phyloP scores from a whole-genome alignment of 192 early-diverging fungal genomes.

The Dissophora globulifera region DNA sequence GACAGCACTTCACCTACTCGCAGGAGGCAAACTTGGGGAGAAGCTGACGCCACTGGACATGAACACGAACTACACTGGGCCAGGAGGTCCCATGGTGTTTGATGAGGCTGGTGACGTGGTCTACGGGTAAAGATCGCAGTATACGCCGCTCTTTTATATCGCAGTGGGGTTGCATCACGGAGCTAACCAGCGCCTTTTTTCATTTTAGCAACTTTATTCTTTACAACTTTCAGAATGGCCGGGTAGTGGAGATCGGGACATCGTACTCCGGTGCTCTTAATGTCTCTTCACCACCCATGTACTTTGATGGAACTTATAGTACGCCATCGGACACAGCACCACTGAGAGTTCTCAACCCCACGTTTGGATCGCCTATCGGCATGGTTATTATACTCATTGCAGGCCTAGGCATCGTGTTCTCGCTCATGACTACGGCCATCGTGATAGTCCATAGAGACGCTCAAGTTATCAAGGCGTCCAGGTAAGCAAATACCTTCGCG shows the following conservation, averaged over 20 bases:
- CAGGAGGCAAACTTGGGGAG: conserved; percentile 44
- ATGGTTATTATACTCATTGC: conserved; percentile 51
- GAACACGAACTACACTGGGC: conserved; percentile 62
- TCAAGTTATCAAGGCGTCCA: conserved; percentile 60
- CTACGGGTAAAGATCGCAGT: conserved; percentile 40
- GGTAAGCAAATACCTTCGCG: conserved; percentile 25
- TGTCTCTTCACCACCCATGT: conserved; percentile 53
- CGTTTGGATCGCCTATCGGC: conserved; percentile 49
- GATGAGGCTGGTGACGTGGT: conserved; percentile 58
- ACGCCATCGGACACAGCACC: conserved; percentile 58
- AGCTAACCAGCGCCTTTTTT: neutral
- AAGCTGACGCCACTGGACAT: conserved; percentile 49
- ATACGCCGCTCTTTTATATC: neutral
- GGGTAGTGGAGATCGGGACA: conserved; percentile 43
- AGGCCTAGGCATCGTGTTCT: conserved; percentile 49
- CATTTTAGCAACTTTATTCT: conserved; percentile 57
- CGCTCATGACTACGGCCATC: conserved; percentile 41
- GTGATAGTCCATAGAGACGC: conserved; percentile 52
- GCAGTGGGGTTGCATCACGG: no score
- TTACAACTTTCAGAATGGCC: conserved; percentile 54
- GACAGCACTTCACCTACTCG: conserved; percentile 42
- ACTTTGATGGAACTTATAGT: conserved; percentile 56
- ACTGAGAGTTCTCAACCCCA: conserved; percentile 51
- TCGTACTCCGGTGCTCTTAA: conserved; percentile 51
- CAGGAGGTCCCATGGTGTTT: conserved; percentile 59